Evolutionary conservation across 1,284 basidiomycete species (phyloP), one percentile per base, ranked within the genome.

Genomic region (Sanghuangporus weigelae): DNA sequence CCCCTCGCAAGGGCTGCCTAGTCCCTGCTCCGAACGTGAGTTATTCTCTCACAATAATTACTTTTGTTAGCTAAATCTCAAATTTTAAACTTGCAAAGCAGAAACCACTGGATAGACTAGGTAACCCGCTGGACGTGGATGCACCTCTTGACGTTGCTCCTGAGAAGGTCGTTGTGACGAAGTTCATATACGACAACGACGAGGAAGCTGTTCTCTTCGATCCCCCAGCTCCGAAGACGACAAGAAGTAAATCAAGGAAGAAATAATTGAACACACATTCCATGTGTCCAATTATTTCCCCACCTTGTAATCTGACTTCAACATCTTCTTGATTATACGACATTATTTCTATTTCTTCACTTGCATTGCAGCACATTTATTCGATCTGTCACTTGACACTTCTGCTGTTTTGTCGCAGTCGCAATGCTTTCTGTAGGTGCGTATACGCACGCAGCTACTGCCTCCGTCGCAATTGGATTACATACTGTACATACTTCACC

Each of bases 111-210:
- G 93, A 95, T 73, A 80, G 80, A 7, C 77, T 91, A 63, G 93
- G 93, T 42, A 95, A 95, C 72, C 76, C 89, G 21, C 72, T 83
- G 16, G 79, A 87, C 66, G 79, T 80, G n/a, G 80, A 84, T 51
- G 75, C 78, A 36, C 87, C 89, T 0, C 74, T 87, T n/a, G 81
- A 86, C 42, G 78, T 94, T 35, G 81, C 84, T 51, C 78, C 81
- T 35, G 86, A 91, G 71, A 84, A 84, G 65, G 77, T 95, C 40
- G 76, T 84, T 50, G 87, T 95, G 40, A 89, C 90, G 75, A 92
- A 86, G 68, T 90, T 88, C 71, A 85, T 94, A 40, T 95, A 94
- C 68, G 92, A 94, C 66, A 86, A 87, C 64, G 92, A 94, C 68
- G 74, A 72, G 44, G 70, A 70, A 48, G 75, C 74, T 19, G 72